Percentiles rank a stretch among this genome's conserved stretches.
phyloP scores from a whole-genome alignment of 2,329 filamentous ascomycete genomes.

The Ciborinia camelliae region DNA sequence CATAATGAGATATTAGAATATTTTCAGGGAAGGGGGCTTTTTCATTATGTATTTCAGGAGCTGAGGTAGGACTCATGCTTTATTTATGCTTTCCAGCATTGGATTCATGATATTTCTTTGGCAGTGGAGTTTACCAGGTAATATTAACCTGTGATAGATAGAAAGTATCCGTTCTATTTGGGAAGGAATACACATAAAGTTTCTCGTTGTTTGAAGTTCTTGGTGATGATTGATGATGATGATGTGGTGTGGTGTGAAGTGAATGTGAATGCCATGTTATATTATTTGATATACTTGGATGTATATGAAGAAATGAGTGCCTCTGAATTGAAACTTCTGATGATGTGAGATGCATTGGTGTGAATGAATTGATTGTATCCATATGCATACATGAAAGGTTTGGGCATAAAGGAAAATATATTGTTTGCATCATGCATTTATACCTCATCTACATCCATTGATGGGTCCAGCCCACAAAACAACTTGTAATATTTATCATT shows the following conservation, averaged over 20 bases:
- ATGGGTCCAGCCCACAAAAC: too few relatives aligned
- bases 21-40: neutral
- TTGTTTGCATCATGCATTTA: too few relatives aligned
- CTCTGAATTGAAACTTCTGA: too few relatives aligned
- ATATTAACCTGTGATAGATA: neutral
- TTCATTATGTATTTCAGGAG: neutral
- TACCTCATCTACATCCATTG: too few relatives aligned
- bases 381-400: too few relatives aligned
- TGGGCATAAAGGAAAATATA: too few relatives aligned
- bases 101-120: neutral
- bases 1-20: neutral
- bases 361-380: too few relatives aligned
- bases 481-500: too few relatives aligned
- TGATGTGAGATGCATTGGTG: too few relatives aligned
- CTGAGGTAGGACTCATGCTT: neutral
- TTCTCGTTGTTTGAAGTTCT: neutral
- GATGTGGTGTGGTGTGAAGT: neutral
- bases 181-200: neutral
- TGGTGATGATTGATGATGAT: neutral
- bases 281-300: too few relatives aligned
- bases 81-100: neutral
- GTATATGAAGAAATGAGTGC: too few relatives aligned
- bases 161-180: neutral
- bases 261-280: too few relatives aligned
- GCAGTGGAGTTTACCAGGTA: neutral